Conservation (phyloP, 1,139 yeast genomes). For the Blastobotrys aristatus region DNA sequence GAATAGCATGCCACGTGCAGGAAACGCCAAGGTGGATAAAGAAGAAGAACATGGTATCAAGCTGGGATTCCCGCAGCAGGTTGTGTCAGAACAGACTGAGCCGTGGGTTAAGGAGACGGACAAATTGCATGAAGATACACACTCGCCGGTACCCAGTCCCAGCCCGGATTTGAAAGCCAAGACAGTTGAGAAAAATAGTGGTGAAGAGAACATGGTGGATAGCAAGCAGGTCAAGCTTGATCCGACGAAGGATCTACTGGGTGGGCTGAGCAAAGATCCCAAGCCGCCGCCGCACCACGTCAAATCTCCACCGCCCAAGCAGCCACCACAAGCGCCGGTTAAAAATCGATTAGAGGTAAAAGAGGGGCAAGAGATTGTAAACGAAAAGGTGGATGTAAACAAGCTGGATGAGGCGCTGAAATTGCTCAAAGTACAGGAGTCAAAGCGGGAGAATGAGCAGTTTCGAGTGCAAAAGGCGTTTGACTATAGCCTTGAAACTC, state of each 20-base stretch:
- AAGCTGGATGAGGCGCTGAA: constrained; percentile 40
- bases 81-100: not conserved
- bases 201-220: not conserved
- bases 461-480: constrained; percentile 50
- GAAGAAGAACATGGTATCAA: not conserved
- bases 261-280: not conserved
- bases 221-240: not conserved
- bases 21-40: not conserved
- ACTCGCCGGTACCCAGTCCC: not conserved
- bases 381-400: not conserved
- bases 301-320: not conserved
- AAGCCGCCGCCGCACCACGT: not conserved
- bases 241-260: not conserved
- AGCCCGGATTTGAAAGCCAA: not conserved
- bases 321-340: not conserved
- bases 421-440: constrained; percentile 41
- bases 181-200: not conserved
- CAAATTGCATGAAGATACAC: not conserved
- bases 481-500: constrained; percentile 45
- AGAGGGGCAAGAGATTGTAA: not conserved
- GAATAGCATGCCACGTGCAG: not conserved
- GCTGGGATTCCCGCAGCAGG: not conserved
- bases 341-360: not conserved
- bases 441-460: constrained; percentile 40
- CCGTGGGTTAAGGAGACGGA: not conserved